Evolutionary conservation across 2,329 filamentous ascomycete genomes (phyloP), one percentile per base, ranked within the genome.

Genomic region (Diaporthe velutina): DNA sequence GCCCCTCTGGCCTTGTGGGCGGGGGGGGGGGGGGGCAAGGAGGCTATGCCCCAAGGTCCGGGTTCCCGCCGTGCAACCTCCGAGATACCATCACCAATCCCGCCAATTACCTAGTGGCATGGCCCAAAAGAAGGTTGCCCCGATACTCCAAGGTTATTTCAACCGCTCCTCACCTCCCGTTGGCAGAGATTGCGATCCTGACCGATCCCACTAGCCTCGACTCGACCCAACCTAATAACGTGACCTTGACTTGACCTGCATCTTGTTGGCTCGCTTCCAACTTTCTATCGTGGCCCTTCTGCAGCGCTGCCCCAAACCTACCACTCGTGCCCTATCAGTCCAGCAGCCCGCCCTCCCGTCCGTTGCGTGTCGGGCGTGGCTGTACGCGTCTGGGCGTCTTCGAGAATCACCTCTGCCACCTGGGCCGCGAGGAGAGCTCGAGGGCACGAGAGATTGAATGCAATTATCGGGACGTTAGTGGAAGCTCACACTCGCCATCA

Each of bases 11-110:
- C n/a, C 42, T 50, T 33, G 42, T 25, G 42, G 61, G 42, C 50
- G 42, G 61, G 61, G 58, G 8, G 42, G 61, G 42, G 50, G 42
- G 61, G 61, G 58, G 8, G 61, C 40, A 19, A 50, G 42, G 61
- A 50, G 61, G 61, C 61, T 66, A 66, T 66, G 61, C 61, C 61
- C 61, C 42, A 70, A n/a, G n/a, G 50, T 70, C 67, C 30, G 42
- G 64, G 40, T 42, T 52, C 52, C 72, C 64, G 72, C 72, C 73
- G 61, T 60, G 54, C 61, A 55, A 33, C 72, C 17, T 42, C 64
- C 55, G 54, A 61, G 64, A 54, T 70, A 57, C 54, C 42, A 42
- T 67, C 61, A 52, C 45, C 42, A 67, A 67, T 67, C 61, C 61
- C 61, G 61, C 61, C 61, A 66, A 66, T 66, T 48, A 66, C 42